phyloP scores from a whole-genome alignment of 23 red algal genomes.

The Agarophyton chilense region DNA sequence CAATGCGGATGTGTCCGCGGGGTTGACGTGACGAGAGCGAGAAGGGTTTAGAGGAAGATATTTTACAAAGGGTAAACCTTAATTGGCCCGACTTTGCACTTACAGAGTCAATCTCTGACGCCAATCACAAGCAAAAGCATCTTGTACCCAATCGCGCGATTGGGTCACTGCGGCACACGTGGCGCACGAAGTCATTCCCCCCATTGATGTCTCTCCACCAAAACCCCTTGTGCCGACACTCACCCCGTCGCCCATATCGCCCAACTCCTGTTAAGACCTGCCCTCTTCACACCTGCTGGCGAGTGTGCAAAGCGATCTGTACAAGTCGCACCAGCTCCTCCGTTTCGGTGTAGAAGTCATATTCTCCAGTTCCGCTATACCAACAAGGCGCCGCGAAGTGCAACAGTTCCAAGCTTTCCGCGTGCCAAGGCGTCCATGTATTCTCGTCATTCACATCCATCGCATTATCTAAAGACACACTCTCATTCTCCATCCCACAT shows the following conservation, averaged over 20 bases:
- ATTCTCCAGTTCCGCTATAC: background rate
- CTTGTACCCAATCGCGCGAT: background rate
- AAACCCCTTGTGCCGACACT: no score
- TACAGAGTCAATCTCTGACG: no score
- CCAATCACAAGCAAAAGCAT: no score
- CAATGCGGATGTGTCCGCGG: no score
- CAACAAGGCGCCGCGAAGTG: conserved; percentile 46
- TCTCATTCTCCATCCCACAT: background rate
- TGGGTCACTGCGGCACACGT: background rate
- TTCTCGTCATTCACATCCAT: conserved; percentile 44
- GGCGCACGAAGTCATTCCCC: background rate
- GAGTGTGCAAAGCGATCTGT: background rate
- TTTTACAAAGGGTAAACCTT: no score
- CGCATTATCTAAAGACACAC: background rate
- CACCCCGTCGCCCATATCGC: background rate
- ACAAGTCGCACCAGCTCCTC: conserved; percentile 16
- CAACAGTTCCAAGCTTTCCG: conserved; percentile 29
- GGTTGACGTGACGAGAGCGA: no score
- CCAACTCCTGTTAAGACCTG: background rate
- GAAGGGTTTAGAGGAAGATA: no score
- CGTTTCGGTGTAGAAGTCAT: conserved; percentile 31
- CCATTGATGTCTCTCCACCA: no score
- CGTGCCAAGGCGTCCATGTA: conserved; percentile 52
- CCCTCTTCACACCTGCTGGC: background rate
- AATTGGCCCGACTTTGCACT: no score